Base-by-base conservation (phyloP, 352 stramenopile species). In the Globisporangium ultimum region DNA sequence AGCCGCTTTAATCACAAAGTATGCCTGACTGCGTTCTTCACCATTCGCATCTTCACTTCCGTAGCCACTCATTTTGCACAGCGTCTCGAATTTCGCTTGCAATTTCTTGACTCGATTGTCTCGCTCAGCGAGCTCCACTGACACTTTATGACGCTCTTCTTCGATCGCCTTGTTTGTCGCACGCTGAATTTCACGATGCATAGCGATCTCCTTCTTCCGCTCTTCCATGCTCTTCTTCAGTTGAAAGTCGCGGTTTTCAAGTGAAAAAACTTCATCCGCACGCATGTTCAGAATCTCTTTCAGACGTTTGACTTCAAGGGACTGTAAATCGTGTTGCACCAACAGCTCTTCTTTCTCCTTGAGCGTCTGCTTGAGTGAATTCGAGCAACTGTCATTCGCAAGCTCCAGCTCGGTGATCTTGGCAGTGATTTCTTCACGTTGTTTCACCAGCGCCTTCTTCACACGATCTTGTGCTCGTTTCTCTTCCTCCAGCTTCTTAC, bases 1-100 rank as follows among this genome's bases (percentile, higher is more conserved):
- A 1, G 95, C 96, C n/a, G 93, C 93, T 58, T 94, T 80, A 67
- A 99, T 99, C 11, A 98, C 80, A 69, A 97, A 98, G 59, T 98
- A 97, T 14, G 95, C 93, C 65, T 98, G 95, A 42, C 87, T 97
- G 38, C 87, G 78, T 55, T 91, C 81, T 62, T 95, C 84, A 34
- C 85, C 87, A 34, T 80, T 76, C 12, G 69, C 72, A 60, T 89
- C 87, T 34, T 89, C 81, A 17, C 59, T 69, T 18, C 76, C 84
- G 46, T 83, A 92, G 12, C 71, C 78, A 52, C 78, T 80, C 59
- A 85, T 85, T 53, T 89, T 93, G 60, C 83, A 91, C 18, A 93
- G 74, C 41, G 89, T 97, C 67, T 98, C 88, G 65, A 97, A 98
- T 62, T 98, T 98, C 42, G 88, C 81, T 56, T 97, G 87, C n/a